Percentiles rank a stretch among this genome's conserved stretches.
Conservation (phyloP, 371 early-diverging fungal genomes). For the Apophysomyces elegans region DNA sequence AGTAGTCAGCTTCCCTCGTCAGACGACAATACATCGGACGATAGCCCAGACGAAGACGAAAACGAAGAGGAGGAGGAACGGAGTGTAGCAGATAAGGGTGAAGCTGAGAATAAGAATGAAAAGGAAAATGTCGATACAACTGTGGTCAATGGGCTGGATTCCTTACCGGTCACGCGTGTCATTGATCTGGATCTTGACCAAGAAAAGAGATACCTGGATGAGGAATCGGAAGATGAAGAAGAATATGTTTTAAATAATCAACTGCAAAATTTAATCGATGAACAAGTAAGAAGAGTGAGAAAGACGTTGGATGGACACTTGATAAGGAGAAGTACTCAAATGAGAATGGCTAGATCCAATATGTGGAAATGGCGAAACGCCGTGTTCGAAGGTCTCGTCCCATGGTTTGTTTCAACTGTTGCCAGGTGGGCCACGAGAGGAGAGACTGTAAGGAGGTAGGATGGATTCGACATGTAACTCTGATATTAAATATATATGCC, state of each 20-base stretch:
- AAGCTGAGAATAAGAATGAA: neutral
- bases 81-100: neutral
- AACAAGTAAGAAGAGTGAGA: neutral
- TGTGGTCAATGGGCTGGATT: neutral
- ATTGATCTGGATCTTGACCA: conserved; percentile 4
- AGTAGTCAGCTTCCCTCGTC: neutral
- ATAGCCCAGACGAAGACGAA: neutral
- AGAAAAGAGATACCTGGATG: conserved; percentile 1
- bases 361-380: conserved; percentile 1
- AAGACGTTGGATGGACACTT: too few species aligned
- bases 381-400: neutral
- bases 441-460: neutral
- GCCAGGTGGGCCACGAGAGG: neutral
- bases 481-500: neutral
- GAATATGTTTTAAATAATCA: neutral
- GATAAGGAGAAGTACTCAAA: too few species aligned
- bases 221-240: neutral
- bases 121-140: neutral
- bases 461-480: neutral
- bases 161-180: neutral
- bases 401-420: neutral
- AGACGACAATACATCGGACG: neutral
- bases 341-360: neutral
- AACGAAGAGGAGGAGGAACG: neutral
- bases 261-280: conserved; percentile 1